Percentiles rank a stretch among this genome's conserved stretches.
These are phyloP conservation scores for Bretschneidera sinensis DNA, from an alignment of 345 rosid species.

Conservation along the genomic window DNA sequence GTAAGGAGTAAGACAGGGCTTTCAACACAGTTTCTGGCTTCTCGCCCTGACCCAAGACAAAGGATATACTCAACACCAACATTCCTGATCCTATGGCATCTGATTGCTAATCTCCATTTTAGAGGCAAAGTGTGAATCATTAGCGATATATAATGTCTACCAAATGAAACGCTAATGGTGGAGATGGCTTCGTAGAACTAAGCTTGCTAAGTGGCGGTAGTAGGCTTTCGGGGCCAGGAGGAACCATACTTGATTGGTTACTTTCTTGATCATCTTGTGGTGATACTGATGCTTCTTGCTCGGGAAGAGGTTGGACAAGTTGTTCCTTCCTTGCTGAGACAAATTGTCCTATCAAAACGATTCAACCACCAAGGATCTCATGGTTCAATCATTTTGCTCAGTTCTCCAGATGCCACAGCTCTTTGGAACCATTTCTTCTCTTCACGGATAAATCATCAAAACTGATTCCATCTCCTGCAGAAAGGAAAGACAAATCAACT, in stretches of 20 bases:
- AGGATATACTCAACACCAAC: conserved; percentile 52
- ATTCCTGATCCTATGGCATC: conserved; percentile 65
- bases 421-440: conserved; percentile 77
- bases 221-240: conserved; percentile 65
- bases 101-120: conserved; percentile 83
- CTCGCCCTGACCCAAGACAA: conserved; percentile 58
- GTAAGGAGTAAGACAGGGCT: conserved; percentile 61
- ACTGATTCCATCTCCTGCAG: conserved; percentile 47
- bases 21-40: conserved; percentile 64
- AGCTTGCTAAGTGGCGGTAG: conserved; percentile 54
- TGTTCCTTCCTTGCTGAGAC: conserved; percentile 58
- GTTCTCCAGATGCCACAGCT: conserved; percentile 83
- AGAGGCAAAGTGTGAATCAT: conserved; percentile 76
- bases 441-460: conserved; percentile 66
- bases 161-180: conserved; percentile 63
- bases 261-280: conserved; percentile 15
- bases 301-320: conserved; percentile 47
- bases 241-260: conserved; percentile 40
- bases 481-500: neutral
- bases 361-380: conserved; percentile 99
- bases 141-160: conserved; percentile 65
- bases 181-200: conserved; percentile 61
- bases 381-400: conserved; percentile 80
- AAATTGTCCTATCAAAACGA: conserved; percentile 55
- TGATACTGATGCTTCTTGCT: conserved; percentile 21